Conservation (phyloP, 192 early-diverging fungal genomes). For the Backusella sp. region DNA sequence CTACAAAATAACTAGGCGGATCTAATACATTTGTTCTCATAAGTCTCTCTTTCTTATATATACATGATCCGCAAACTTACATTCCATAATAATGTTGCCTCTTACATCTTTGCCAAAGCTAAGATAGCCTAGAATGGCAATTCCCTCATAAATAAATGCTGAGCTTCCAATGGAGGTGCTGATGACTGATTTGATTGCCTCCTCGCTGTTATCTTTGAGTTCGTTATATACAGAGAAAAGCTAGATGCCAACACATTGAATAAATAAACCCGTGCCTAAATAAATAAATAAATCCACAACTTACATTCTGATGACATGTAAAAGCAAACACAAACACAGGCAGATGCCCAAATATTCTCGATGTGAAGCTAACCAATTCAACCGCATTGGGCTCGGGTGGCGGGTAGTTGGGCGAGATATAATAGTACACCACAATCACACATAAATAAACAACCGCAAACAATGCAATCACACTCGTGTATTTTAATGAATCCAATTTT, state of each 20-base stretch:
- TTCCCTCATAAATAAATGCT: slow-evolving; percentile 73
- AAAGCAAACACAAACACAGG: slow-evolving; percentile 99
- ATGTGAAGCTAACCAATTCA: slow-evolving; percentile 45
- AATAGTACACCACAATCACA: slow-evolving; percentile 81
- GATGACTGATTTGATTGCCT: slow-evolving; percentile 69
- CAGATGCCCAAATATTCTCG: slow-evolving; percentile 67
- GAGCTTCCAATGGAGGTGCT: slow-evolving; percentile 74
- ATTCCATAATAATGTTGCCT: slow-evolving; percentile 82
- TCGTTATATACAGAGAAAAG: slow-evolving; percentile 98
- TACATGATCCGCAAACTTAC: slow-evolving; percentile 70
- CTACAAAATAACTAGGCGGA: slow-evolving; percentile 65
- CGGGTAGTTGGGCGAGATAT: slow-evolving; percentile 55
- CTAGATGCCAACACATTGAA: slow-evolving; percentile 31
- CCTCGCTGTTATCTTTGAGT: slow-evolving; percentile 77
- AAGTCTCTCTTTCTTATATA: slow-evolving; percentile 42
- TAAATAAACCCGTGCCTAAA: background rate
- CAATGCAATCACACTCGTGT: slow-evolving; percentile 86
- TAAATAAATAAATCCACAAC: background rate
- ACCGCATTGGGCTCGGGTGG: slow-evolving; percentile 50
- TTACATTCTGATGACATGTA: slow-evolving; percentile 98
- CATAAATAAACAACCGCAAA: slow-evolving; percentile 84
- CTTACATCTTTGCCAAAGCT: slow-evolving; percentile 83
- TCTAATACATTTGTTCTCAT: slow-evolving; percentile 42
- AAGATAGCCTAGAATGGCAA: slow-evolving; percentile 93
- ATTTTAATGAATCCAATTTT: slow-evolving; percentile 86